Evolutionary conservation across 2,329 filamentous ascomycete genomes (phyloP), one percentile per base, ranked within the genome.

Genomic region (Nemania sp.): DNA sequence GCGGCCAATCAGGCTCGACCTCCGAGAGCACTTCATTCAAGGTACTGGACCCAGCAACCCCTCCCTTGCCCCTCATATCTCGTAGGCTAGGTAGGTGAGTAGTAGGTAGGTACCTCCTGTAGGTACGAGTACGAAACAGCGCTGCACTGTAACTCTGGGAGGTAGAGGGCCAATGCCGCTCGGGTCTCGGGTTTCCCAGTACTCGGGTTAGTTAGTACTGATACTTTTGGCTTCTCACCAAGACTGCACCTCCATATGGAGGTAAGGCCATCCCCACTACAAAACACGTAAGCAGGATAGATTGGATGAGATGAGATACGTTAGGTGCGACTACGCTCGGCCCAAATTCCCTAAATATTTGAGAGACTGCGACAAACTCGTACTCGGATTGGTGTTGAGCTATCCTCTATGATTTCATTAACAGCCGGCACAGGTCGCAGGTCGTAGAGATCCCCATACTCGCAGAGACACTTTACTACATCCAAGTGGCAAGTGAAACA

Each of bases 261-360:
- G 17, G 4, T 29, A 29, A 4, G 25, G 25, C 11, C 29, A 29
- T 47, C 59, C 59, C 59, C 59, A 54, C 55, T 46, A 54, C 3
- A 56, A 61, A 61, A 32, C 62, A 66, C 64, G 64, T 66, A 66
- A 66, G 64, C 64, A 51, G 29, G 39, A 52, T 52, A 59, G 57
- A 65, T 64, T 63, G 54, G 63, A 49, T 54, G 43, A 58, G 51
- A 59, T 50, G 34, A 17, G 21, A 21, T 39, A 20, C n/a, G 47
- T 43, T 15, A 17, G 39, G 21, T 43, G 25, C 47, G 51, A 56
- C 47, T 55, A 25, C 52, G 47, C 47, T 51, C n/a, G n/a, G 35
- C 39, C 48, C n/a, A 46, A 46, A 52, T n/a, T n/a, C 25, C 25
- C 25, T 29, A 29, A 3, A 7, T 29, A 29, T 7, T 29, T 29